These are phyloP conservation scores for Talaromyces sp. DNA, from an alignment of 2,329 filamentous ascomycete species.

Conservation along the genomic window DNA sequence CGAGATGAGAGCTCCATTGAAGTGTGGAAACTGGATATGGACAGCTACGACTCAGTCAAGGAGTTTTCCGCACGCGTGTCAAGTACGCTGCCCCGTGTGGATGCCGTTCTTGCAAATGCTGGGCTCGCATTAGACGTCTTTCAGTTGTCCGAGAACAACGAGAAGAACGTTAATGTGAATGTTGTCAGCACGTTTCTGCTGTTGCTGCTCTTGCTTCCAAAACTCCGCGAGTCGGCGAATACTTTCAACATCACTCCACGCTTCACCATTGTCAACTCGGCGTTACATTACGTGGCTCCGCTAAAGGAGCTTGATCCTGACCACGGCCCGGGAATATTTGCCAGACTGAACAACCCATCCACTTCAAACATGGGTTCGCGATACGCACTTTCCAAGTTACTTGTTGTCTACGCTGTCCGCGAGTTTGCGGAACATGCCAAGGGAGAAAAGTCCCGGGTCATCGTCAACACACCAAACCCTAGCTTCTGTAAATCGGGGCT, in stretches of 20 bases:
- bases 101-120: conserved; percentile 46
- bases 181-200: conserved; percentile 25
- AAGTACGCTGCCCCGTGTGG: conserved; percentile 33
- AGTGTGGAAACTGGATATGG: conserved; percentile 51
- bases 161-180: conserved; percentile 35
- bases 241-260: conserved; percentile 15
- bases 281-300: conserved; percentile 16
- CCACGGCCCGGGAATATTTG: conserved; percentile 12
- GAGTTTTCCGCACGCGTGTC: conserved; percentile 36
- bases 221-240: conserved; percentile 12
- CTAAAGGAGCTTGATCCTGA: conserved; percentile 12
- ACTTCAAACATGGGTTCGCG: conserved; percentile 14
- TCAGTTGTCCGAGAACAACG: conserved; percentile 10
- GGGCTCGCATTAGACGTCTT: conserved; percentile 25
- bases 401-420: conserved; percentile 17
- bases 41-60: conserved; percentile 42
- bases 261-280: conserved; percentile 17
- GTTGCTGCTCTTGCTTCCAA: conserved; percentile 19
- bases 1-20: conserved; percentile 36
- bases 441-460: conserved; percentile 13
- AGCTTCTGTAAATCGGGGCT: conserved; percentile 39
- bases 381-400: conserved; percentile 17
- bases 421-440: conserved; percentile 13
- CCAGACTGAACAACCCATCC: conserved; percentile 13
- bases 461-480: conserved; percentile 40